Conservation (phyloP, 306 rosid species). For the Cucurbita moschata region DNA sequence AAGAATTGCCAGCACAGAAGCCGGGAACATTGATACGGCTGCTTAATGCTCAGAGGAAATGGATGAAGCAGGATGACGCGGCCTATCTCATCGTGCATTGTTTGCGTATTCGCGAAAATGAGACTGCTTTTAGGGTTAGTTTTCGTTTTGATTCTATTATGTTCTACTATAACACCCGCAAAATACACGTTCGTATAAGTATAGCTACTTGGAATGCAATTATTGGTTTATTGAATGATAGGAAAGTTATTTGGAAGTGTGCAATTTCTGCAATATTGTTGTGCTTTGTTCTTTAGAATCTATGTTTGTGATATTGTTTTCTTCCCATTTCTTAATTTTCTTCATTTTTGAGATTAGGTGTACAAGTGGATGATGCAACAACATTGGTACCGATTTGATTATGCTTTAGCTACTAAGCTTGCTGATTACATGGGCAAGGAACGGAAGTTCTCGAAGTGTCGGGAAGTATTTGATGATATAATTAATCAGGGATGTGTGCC, state of each 20-base stretch:
- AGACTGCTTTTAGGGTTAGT: slow-evolving; percentile 48
- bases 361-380: slow-evolving; percentile 97
- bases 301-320: neutral
- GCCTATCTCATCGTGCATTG: slow-evolving; percentile 68
- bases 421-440: slow-evolving; percentile 92
- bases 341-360: slow-evolving; percentile 30
- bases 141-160: neutral
- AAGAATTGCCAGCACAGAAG: slow-evolving; percentile 40
- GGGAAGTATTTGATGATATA: slow-evolving; percentile 79
- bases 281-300: neutral
- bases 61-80: slow-evolving; percentile 59
- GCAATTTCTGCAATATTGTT: neutral
- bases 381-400: slow-evolving; percentile 67
- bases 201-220: neutral
- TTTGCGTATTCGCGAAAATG: slow-evolving; percentile 77
- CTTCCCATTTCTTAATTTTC: neutral
- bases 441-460: slow-evolving; percentile 74
- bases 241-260: neutral
- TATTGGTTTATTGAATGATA: neutral
- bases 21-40: slow-evolving; percentile 31
- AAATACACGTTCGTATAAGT: neutral
- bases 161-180: neutral
- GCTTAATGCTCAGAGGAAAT: slow-evolving; percentile 71
- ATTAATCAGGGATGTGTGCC: slow-evolving; percentile 88
- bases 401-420: slow-evolving; percentile 70